Evolutionary conservation across 345 rosid genomes (phyloP).

Genomic region (Noccaea caerulescens): DNA sequence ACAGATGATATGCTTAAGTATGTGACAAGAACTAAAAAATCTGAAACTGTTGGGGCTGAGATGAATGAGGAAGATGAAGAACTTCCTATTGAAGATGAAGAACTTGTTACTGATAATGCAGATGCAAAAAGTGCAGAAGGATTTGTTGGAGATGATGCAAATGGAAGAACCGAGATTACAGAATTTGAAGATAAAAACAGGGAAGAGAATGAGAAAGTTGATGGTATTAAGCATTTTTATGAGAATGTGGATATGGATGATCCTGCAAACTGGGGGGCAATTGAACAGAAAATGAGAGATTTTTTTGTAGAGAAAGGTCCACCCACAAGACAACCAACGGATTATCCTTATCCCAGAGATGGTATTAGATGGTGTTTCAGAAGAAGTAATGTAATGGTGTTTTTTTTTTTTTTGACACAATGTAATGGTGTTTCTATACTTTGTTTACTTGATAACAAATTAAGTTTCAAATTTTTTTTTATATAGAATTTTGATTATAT

Average conservation of each 20-base stretch:
- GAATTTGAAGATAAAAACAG: neutral
- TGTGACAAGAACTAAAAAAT: neutral
- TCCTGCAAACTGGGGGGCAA: neutral
- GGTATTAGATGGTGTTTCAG: neutral
- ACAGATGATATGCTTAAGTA: neutral
- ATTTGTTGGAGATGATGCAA: neutral
- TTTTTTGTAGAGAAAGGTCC: conserved; percentile 23
- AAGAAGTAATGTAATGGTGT: too few relatives aligned
- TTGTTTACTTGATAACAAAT: too few relatives aligned
- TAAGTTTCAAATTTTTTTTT: too few relatives aligned
- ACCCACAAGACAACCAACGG: neutral
- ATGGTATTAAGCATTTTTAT: neutral
- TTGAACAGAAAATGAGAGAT: conserved; percentile 2
- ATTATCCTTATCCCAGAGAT: neutral
- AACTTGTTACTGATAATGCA: neutral
- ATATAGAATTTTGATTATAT: too few relatives aligned
- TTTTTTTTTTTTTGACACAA: too few relatives aligned
- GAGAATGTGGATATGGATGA: conserved; percentile 17
- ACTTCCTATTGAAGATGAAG: neutral
- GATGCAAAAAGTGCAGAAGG: neutral
- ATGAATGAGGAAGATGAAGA: neutral
- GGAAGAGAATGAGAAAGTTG: neutral
- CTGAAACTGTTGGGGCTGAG: neutral
- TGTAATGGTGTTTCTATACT: too few relatives aligned
- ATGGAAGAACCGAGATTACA: neutral